phyloP scores from a whole-genome alignment of 2,329 filamentous ascomycete genomes.

The Zymoseptoria crescenta region DNA sequence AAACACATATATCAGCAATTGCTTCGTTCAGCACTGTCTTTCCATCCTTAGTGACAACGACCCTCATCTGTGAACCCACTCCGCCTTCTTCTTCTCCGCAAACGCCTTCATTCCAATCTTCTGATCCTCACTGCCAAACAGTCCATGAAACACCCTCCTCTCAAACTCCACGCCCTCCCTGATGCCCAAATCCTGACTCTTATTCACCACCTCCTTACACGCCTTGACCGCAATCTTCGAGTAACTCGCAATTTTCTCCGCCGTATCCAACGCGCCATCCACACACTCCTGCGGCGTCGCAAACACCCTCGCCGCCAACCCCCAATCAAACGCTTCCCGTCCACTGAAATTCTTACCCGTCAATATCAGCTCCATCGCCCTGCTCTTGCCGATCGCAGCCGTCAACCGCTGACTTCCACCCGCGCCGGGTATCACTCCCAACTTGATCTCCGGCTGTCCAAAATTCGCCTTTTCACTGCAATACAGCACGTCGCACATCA shows the following conservation, averaged over 20 bases:
- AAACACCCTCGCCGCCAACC: slow-evolving; percentile 76
- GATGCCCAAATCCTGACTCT: slow-evolving; percentile 85
- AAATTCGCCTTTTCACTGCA: slow-evolving; percentile 80
- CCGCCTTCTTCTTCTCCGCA: slow-evolving; percentile 84
- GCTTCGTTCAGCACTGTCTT: background rate
- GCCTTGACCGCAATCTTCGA: slow-evolving; percentile 81
- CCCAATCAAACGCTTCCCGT: slow-evolving; percentile 80
- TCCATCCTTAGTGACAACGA: background rate
- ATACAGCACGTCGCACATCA: slow-evolving; percentile 97
- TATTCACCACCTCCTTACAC: slow-evolving; percentile 97
- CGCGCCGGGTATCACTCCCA: slow-evolving; percentile 85
- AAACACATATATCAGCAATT: background rate
- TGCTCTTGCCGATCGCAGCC: slow-evolving; percentile 58
- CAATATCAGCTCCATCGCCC: slow-evolving; percentile 85
- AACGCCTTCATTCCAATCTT: slow-evolving; percentile 94
- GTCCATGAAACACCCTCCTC: slow-evolving; percentile 79
- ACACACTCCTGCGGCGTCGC: slow-evolving; percentile 73
- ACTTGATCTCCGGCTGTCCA: slow-evolving; percentile 93
- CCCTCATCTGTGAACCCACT: slow-evolving; percentile 66
- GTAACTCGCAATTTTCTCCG: slow-evolving; percentile 81
- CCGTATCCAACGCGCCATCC: slow-evolving; percentile 70
- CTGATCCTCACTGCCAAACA: slow-evolving; percentile 94
- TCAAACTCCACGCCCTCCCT: slow-evolving; percentile 88
- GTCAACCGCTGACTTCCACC: slow-evolving; percentile 87
- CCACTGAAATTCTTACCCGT: slow-evolving; percentile 80